These are phyloP conservation scores for Aplosporella prunicola DNA, from an alignment of 2,329 filamentous ascomycete species.

Conservation along the genomic window DNA sequence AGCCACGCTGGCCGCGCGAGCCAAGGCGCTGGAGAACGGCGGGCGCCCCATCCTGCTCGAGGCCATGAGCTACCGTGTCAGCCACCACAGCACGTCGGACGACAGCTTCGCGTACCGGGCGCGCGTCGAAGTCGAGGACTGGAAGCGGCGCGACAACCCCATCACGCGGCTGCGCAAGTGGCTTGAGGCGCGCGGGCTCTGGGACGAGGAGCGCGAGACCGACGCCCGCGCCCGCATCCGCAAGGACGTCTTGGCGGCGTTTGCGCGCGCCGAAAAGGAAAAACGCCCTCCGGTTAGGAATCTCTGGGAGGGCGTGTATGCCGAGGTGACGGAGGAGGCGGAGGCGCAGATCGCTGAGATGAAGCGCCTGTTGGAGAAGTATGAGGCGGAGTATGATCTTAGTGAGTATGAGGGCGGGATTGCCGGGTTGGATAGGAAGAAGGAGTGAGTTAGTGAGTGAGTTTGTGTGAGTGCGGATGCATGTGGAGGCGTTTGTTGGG, in stretches of 20 bases:
- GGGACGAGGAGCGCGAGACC: slow-evolving; percentile 78
- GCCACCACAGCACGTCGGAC: slow-evolving; percentile 92
- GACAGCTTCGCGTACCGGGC: slow-evolving; percentile 96
- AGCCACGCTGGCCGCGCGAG: slow-evolving; percentile 66
- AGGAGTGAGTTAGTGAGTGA: not conserved
- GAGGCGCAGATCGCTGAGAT: slow-evolving; percentile 67
- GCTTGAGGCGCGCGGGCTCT: slow-evolving; percentile 72
- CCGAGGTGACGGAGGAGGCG: slow-evolving; percentile 72
- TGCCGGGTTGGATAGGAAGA: slow-evolving; percentile 44
- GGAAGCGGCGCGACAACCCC: slow-evolving; percentile 84
- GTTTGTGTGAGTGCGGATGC: not conserved
- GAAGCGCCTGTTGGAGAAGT: slow-evolving; percentile 67
- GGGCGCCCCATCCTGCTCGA: slow-evolving; percentile 80
- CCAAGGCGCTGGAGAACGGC: slow-evolving; percentile 69
- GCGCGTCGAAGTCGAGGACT: slow-evolving; percentile 86
- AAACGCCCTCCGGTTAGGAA: slow-evolving; percentile 63
- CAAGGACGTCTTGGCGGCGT: slow-evolving; percentile 73
- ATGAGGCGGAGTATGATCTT: slow-evolving; percentile 88
- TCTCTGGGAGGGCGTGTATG: slow-evolving; percentile 86
- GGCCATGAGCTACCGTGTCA: slow-evolving; percentile 96
- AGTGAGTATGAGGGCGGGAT: slow-evolving; percentile 65
- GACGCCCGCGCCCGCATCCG: slow-evolving; percentile 55
- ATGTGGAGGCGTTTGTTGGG: too few species aligned
- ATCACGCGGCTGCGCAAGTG: slow-evolving; percentile 80
- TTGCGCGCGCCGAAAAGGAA: slow-evolving; percentile 71